phyloP scores from a whole-genome alignment of 1,284 basidiomycete species.

The Sanghuangporus weigelae region DNA sequence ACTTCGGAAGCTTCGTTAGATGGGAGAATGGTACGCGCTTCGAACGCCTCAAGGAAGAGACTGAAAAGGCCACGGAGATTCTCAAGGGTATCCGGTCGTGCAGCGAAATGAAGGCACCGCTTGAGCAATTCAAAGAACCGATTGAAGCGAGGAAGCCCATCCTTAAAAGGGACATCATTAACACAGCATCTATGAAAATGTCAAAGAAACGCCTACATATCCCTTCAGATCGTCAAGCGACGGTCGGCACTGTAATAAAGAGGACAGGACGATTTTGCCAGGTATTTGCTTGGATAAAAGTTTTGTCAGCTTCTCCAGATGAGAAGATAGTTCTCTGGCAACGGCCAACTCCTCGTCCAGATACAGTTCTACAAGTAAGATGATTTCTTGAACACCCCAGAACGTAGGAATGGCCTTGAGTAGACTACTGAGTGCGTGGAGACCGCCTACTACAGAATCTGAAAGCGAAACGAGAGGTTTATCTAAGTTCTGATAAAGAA shows the following conservation, averaged over 20 bases:
- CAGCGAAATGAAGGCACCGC: constrained; percentile 59
- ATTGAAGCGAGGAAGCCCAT: constrained; percentile 32
- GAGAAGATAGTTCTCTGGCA: constrained; percentile 24
- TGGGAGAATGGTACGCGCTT: constrained; percentile 42
- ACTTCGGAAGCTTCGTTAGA: constrained; percentile 32
- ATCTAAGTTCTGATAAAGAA: not conserved
- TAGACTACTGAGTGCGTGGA: constrained; percentile 50
- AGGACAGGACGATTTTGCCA: constrained; percentile 60
- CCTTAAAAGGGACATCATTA: constrained; percentile 14
- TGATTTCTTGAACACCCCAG: constrained; percentile 60
- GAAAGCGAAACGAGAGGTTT: not conserved
- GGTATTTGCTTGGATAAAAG: constrained; percentile 65
- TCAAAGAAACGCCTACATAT: not conserved
- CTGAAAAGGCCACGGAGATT: constrained; percentile 75
- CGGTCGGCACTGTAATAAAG: constrained; percentile 56
- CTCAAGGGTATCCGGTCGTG: constrained; percentile 60
- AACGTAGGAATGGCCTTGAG: constrained; percentile 64
- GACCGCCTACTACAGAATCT: constrained; percentile 32
- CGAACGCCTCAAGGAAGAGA: constrained; percentile 79
- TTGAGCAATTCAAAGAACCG: constrained; percentile 69
- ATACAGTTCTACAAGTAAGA: constrained; percentile 50
- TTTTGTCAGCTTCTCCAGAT: constrained; percentile 41
- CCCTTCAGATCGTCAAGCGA: constrained; percentile 15
- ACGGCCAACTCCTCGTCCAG: constrained; percentile 38
- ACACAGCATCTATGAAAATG: constrained; percentile 19